Evolutionary conservation across 192 early-diverging fungal species (phyloP).

Genomic region (Backusella australiensis): DNA sequence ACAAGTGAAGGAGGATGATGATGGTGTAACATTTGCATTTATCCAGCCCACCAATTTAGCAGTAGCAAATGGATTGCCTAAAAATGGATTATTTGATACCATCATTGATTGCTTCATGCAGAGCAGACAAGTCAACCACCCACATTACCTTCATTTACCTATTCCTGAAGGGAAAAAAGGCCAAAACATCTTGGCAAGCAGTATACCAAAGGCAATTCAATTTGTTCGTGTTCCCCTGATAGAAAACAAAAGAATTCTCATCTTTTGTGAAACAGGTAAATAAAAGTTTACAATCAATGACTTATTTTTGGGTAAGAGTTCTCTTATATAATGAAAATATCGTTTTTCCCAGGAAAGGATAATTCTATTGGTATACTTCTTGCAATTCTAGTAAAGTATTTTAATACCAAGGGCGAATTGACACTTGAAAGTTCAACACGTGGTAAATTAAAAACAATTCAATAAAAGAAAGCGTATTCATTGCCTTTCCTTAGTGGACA

Average conservation of each 20-base stretch:
- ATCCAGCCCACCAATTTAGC: constrained; percentile 62
- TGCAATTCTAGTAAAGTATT: constrained; percentile 58
- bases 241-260: constrained; percentile 48
- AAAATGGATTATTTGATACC: constrained; percentile 65
- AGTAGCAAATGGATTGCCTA: constrained; percentile 59
- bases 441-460: constrained; percentile 5
- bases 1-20: constrained; percentile 10
- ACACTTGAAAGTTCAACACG: constrained; percentile 10
- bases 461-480: not conserved
- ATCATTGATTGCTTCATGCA: constrained; percentile 78
- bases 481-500: constrained; percentile 26
- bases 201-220: constrained; percentile 56
- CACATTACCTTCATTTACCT: constrained; percentile 63
- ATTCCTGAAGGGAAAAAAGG: constrained; percentile 92
- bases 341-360: constrained; percentile 59
- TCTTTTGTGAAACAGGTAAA: constrained; percentile 78
- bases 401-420: constrained; percentile 45
- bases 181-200: constrained; percentile 57
- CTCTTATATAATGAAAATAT: not conserved
- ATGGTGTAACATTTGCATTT: constrained; percentile 39
- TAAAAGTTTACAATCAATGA: no score
- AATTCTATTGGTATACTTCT: constrained; percentile 79
- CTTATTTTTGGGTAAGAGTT: not conserved
- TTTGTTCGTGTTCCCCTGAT: constrained; percentile 45
- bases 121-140: constrained; percentile 30